Evolutionary conservation across 306 rosid species (phyloP).

Genomic region (Citrullus colocynthis): DNA sequence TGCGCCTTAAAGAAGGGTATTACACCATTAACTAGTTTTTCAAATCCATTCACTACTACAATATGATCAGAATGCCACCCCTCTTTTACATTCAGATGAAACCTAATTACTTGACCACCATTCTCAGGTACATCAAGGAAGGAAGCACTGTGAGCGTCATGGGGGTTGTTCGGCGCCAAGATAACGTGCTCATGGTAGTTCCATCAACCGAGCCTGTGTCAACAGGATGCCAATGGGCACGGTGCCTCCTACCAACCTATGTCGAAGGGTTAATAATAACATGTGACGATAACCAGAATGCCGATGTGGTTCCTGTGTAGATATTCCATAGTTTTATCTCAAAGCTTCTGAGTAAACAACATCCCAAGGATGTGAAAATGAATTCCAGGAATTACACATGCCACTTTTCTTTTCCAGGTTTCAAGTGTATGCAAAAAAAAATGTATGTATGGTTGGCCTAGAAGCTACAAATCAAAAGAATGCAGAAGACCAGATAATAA

Average conservation of each 20-base stretch:
- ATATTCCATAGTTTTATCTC: neutral
- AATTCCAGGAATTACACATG: constrained; percentile 11
- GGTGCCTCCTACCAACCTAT: constrained; percentile 74
- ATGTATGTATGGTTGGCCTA: constrained; percentile 25
- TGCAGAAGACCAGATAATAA: constrained; percentile 13
- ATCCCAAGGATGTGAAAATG: constrained; percentile 18
- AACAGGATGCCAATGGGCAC: constrained; percentile 80
- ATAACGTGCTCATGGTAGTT: constrained; percentile 83
- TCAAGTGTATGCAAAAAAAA: neutral
- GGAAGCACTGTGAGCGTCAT: constrained; percentile 93
- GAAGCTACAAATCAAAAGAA: constrained; percentile 29
- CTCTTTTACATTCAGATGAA: neutral
- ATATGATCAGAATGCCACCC: neutral
- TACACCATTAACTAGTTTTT: neutral
- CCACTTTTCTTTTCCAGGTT: constrained; percentile 16
- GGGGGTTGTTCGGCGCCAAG: constrained; percentile 91
- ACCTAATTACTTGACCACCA: neutral
- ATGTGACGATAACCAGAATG: constrained; percentile 66
- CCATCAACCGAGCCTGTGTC: constrained; percentile 70
- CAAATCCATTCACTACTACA: neutral
- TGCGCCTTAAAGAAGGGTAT: constrained; percentile 99
- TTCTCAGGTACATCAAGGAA: constrained; percentile 73
- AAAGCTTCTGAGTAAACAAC: neutral
- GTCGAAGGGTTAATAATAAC: constrained; percentile 76
- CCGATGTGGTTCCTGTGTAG: constrained; percentile 84